Base-by-base conservation (phyloP, 257 asterid genomes). In the Capsicum pubescens region DNA sequence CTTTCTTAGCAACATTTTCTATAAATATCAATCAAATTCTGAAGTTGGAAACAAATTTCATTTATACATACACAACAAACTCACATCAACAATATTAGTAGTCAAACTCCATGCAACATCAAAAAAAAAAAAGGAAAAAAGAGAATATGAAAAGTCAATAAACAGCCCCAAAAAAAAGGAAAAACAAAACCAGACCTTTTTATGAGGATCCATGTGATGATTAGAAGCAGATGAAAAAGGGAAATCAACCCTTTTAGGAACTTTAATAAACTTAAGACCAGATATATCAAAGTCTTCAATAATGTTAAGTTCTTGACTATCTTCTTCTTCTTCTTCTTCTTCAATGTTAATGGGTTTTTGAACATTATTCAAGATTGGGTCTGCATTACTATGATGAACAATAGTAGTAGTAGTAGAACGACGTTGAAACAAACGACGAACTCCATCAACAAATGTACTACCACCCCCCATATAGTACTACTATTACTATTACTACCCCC, bases 391-490 rank as follows among this genome's bases (percentile, higher is more conserved):
- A 78, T 66, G 84, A 72, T 71, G 79, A 54, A 8, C 81, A 84
- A 56, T 82, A 86, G 79, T 85, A 87, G 85, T 83, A 61, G 85
- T 61, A 17, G 83, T 67, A 3, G 78, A 46, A 72, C 91, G 90
- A 84, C 96, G 90, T 19, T 92, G 95, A 78, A 93, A 94, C 95
- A 88, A 92, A 83, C 93, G 93, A 91, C 97, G 94, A 90, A 96
- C 92, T 63, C 93, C 94, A 81, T 94, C 98, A 95, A 96, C 97
- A 83, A 96, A 94, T 87, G 97, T 84, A 82, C 42, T 85, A 83
- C 95, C 94, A 76, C 97, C 97, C 89, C 99, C 98, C 98, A 94
- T 95, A 92, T 87, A 88, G 79, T 66, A 63, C 77, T 64, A 9
- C 9, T 26, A 26, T 26, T 58, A n/a, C 42, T 36, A 39, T 44